These are phyloP conservation scores for Neurospora pannonica DNA, from an alignment of 495 filamentous ascomycete genomes.

Conservation along the genomic window DNA sequence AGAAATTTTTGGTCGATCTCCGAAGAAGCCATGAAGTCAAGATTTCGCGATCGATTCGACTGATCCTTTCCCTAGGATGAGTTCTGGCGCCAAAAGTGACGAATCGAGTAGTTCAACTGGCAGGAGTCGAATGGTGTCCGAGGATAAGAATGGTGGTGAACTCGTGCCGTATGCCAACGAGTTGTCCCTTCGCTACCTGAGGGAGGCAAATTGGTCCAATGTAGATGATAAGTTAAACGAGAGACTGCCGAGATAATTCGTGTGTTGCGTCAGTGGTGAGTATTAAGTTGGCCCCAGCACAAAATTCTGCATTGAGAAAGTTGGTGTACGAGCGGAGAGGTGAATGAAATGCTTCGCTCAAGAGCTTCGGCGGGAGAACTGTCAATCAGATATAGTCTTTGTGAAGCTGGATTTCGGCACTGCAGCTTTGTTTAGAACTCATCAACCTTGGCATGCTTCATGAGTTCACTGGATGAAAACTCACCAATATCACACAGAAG, in stretches of 20 bases:
- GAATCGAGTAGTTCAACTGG: neutral
- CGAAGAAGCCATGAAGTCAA: slow-evolving; percentile 70
- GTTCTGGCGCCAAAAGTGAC: neutral
- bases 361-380: neutral
- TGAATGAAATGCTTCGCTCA: neutral
- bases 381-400: neutral
- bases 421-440: neutral
- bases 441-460: neutral
- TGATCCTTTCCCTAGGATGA: neutral
- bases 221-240: slow-evolving; percentile 17
- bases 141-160: neutral
- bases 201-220: neutral
- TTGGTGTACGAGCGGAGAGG: neutral
- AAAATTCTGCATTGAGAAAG: neutral
- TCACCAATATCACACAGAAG: slow-evolving; percentile 45
- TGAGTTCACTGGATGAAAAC: slow-evolving; percentile 28
- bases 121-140: neutral
- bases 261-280: slow-evolving; percentile 13
- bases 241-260: slow-evolving; percentile 14
- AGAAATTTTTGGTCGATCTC: slow-evolving; percentile 97
- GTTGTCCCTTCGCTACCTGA: neutral
- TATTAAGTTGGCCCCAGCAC: neutral
- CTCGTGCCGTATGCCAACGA: neutral
- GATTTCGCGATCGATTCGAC: neutral
- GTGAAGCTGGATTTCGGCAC: neutral